A percentile compares a stretch with the other conserved stretches of the same genome.
phyloP scores from a whole-genome alignment of 108 stramenopile genomes.

The Cyclotella kingstonii region DNA sequence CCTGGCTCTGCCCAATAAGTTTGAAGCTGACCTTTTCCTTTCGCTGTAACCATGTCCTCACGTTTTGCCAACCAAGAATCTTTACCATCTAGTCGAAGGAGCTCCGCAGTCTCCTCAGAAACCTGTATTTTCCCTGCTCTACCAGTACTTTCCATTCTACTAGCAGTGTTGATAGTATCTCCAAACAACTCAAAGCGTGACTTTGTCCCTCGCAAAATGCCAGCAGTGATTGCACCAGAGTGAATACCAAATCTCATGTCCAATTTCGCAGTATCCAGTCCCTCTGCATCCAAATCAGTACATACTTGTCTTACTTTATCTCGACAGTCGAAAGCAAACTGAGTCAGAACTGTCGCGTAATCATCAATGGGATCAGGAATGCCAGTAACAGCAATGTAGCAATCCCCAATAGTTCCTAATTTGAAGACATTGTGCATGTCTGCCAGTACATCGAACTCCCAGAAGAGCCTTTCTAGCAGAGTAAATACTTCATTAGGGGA shows the following conservation, averaged over 20 bases:
- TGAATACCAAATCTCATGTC: slow-evolving; percentile 58
- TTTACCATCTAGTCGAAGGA: slow-evolving; percentile 30
- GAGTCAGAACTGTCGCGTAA: slow-evolving; percentile 46
- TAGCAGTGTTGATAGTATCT: slow-evolving; percentile 64
- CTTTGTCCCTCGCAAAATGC: slow-evolving; percentile 56
- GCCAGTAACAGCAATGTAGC: slow-evolving; percentile 62
- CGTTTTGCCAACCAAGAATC: slow-evolving; percentile 47
- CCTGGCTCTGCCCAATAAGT: slow-evolving; percentile 53
- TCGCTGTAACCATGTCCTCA: slow-evolving; percentile 40
- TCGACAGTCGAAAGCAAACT: slow-evolving; percentile 43
- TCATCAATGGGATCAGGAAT: slow-evolving; percentile 54
- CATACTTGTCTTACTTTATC: slow-evolving; percentile 45
- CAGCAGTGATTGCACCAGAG: slow-evolving; percentile 58
- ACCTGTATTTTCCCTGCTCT: slow-evolving; percentile 49
- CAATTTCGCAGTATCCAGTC: slow-evolving; percentile 55
- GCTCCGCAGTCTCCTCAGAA: slow-evolving; percentile 52
- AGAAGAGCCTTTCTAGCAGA: slow-evolving; percentile 54
- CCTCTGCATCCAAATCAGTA: slow-evolving; percentile 39
- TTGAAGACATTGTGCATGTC: slow-evolving; percentile 36
- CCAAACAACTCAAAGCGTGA: slow-evolving; percentile 61
- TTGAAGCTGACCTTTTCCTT: slow-evolving; percentile 58
- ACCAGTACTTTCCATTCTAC: slow-evolving; percentile 62
- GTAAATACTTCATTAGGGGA: slow-evolving; percentile 53
- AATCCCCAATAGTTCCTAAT: slow-evolving; percentile 54
- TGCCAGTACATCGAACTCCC: slow-evolving; percentile 57